Conservation (phyloP, 2,329 filamentous ascomycete genomes). For the Herpotrichia juniperi region DNA sequence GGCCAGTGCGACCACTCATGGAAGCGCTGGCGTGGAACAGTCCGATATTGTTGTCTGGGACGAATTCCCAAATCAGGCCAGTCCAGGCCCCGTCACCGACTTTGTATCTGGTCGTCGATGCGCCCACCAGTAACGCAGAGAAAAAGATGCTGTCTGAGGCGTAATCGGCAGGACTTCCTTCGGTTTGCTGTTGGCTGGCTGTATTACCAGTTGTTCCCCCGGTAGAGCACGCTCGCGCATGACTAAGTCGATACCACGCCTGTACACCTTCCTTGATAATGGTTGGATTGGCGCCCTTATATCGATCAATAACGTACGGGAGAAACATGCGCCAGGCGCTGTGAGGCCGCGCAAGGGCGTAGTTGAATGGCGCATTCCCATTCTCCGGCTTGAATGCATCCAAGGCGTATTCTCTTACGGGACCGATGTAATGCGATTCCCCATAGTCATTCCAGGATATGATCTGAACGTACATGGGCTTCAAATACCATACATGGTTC, state of each 20-base stretch:
- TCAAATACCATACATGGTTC: constrained; percentile 11
- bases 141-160: constrained; percentile 55
- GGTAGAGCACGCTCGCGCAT: constrained; percentile 42
- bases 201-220: constrained; percentile 46
- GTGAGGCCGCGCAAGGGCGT: constrained; percentile 57
- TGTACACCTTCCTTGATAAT: constrained; percentile 41
- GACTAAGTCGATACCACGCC: constrained; percentile 54
- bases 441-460: constrained; percentile 67
- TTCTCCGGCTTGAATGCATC: constrained; percentile 55
- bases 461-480: constrained; percentile 60
- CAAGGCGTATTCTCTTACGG: constrained; percentile 54
- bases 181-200: constrained; percentile 18
- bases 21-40: not conserved
- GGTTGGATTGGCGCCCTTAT: constrained; percentile 50
- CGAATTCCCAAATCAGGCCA: not conserved
- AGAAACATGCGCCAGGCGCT: constrained; percentile 57
- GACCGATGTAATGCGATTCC: constrained; percentile 62
- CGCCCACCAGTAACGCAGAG: constrained; percentile 48
- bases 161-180: constrained; percentile 34
- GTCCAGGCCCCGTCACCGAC: not conserved
- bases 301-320: constrained; percentile 58
- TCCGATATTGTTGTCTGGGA: not conserved
- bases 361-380: constrained; percentile 55
- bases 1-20: not conserved
- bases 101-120: constrained; percentile 35